phyloP scores from a whole-genome alignment of 208 protist genomes.

The Trypanosoma boissoni region DNA sequence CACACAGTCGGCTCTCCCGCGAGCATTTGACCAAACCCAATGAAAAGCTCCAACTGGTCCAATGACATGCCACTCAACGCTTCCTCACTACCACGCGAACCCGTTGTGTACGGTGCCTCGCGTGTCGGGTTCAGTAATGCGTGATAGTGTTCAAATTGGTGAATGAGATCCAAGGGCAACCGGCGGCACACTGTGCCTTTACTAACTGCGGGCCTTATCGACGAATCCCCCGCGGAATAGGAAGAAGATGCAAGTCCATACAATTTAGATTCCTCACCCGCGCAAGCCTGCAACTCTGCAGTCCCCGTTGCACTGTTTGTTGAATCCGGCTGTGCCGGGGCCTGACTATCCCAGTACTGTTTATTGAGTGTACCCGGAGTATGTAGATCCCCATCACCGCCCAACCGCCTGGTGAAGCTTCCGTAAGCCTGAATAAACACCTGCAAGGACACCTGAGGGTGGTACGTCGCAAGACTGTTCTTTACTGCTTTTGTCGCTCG shows the following conservation, averaged over 20 bases:
- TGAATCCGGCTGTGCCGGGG: neutral
- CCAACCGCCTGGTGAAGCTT: slow-evolving; percentile 22
- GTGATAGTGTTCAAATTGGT: slow-evolving; percentile 73
- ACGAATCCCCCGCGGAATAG: too few relatives aligned
- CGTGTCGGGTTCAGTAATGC: slow-evolving; percentile 35
- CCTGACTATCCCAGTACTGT: slow-evolving; percentile 7
- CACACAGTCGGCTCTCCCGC: slow-evolving; percentile 35
- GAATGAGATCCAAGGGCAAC: slow-evolving; percentile 61
- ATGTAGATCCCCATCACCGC: slow-evolving; percentile 14
- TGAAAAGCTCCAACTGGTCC: slow-evolving; percentile 24
- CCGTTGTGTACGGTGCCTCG: slow-evolving; percentile 12
- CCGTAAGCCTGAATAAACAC: slow-evolving; percentile 31
- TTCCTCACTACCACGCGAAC: neutral
- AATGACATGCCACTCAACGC: neutral
- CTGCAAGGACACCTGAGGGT: slow-evolving; percentile 17
- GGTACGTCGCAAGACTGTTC: slow-evolving; percentile 26
- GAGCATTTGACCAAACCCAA: slow-evolving; percentile 30
- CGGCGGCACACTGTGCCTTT: slow-evolving; percentile 34
- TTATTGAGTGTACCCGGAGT: slow-evolving; percentile 12
- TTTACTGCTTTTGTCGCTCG: slow-evolving; percentile 73
- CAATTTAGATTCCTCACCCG: neutral
- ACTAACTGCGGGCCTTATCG: too few relatives aligned
- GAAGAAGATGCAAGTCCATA: too few relatives aligned
- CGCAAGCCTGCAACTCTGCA: neutral
- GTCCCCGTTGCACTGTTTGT: neutral